phyloP scores from a whole-genome alignment of 495 filamentous ascomycete species.

The Neurospora sp. region DNA sequence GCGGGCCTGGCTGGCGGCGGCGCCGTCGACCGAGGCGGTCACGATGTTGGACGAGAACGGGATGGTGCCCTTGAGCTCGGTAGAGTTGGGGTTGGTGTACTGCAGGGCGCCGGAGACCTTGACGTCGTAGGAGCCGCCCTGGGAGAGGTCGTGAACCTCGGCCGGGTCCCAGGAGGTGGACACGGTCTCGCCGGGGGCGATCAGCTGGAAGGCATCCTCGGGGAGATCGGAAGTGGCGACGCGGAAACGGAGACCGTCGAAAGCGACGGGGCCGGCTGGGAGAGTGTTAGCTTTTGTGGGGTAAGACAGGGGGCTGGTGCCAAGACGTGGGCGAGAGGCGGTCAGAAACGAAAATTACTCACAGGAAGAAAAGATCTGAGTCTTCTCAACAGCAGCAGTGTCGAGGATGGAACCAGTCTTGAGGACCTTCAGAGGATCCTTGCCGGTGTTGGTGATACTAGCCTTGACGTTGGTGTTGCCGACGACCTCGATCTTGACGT shows the following conservation, averaged over 20 bases:
- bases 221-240: constrained; percentile 35
- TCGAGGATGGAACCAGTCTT: constrained; percentile 55
- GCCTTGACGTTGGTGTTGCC: constrained; percentile 50
- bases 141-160: constrained; percentile 42
- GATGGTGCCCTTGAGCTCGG: constrained; percentile 33
- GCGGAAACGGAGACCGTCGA: constrained; percentile 47
- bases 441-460: constrained; percentile 49
- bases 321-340: background rate
- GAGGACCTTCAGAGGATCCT: constrained; percentile 44
- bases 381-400: constrained; percentile 48
- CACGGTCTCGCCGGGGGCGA: constrained; percentile 45
- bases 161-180: constrained; percentile 50
- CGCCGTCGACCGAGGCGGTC: constrained; percentile 39
- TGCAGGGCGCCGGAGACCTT: constrained; percentile 40
- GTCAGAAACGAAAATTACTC: constrained; percentile 10
- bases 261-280: constrained; percentile 39
- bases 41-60: constrained; percentile 39
- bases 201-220: constrained; percentile 43
- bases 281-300: background rate
- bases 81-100: constrained; percentile 37
- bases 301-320: background rate
- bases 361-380: constrained; percentile 44
- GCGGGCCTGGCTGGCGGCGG: constrained; percentile 37
- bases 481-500: constrained; percentile 42
- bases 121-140: constrained; percentile 38